These are phyloP conservation scores for Boletus smithii DNA, from an alignment of 1,284 basidiomycete species.

Conservation along the genomic window DNA sequence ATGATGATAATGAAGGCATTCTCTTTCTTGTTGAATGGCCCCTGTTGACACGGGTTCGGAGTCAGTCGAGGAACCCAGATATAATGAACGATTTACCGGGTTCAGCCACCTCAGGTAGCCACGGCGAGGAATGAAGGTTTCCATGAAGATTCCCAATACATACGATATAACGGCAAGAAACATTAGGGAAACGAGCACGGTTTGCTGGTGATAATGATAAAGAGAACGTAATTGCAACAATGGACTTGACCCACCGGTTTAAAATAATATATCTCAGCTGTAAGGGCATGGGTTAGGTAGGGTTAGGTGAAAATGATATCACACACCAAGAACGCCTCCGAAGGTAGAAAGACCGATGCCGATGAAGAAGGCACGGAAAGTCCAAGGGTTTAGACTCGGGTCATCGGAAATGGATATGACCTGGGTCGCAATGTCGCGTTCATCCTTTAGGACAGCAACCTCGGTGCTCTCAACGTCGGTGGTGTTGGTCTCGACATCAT, in stretches of 20 bases:
- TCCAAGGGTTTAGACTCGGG: conserved; percentile 52
- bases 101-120: conserved; percentile 54
- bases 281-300: background rate
- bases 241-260: conserved; percentile 41
- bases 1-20: conserved; percentile 65
- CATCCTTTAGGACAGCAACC: conserved; percentile 36
- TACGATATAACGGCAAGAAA: conserved; percentile 51
- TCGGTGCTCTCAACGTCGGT: conserved; percentile 21
- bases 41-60: conserved; percentile 6
- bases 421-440: conserved; percentile 49
- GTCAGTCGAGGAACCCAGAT: conserved; percentile 23
- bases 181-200: conserved; percentile 47
- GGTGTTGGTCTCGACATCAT: conserved; percentile 35
- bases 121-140: conserved; percentile 45
- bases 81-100: conserved; percentile 38
- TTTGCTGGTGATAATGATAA: conserved; percentile 35
- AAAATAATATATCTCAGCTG: conserved; percentile 58
- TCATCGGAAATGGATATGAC: conserved; percentile 55
- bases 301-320: background rate
- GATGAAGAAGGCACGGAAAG: conserved; percentile 54
- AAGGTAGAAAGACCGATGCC: conserved; percentile 59
- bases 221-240: background rate
- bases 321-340: conserved; percentile 47
- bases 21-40: conserved; percentile 44
- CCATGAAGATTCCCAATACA: conserved; percentile 40